Base-by-base conservation (phyloP, 2,329 filamentous ascomycete genomes). In the Epichloe uncinata region DNA sequence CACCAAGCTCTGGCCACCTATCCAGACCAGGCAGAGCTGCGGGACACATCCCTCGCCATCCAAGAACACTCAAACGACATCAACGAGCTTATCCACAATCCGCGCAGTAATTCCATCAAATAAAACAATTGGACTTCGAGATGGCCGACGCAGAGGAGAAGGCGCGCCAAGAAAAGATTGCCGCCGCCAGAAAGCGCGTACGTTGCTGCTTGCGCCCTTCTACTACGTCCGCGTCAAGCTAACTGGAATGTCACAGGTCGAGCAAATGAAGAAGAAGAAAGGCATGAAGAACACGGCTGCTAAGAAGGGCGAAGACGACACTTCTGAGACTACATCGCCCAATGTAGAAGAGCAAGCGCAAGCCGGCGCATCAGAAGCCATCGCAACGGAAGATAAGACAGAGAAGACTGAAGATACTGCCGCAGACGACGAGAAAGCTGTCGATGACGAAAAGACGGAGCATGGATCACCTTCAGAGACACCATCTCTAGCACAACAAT, bases 111-210 rank as follows among this genome's bases (percentile, higher is more conserved):
- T 26, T 33, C 6, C 37, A 33, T 22, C 26, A 15, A 3, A 22
- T 20, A 1, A 11, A 13, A 11, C 12, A 30, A 36, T 42, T 46
- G 6, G 38, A 15, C 5, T 38, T 40, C 54, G 58, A 42, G 49
- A 95, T 95, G 88, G 82, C 87, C 42, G 88, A 95, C 67, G 81
- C 77, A 58, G 87, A 94, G 60, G 88, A 91, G 57, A 90, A 87
- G 65, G 82, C 85, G 56, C 94, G 90, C 69, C 88, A 88, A 53
- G 90, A 95, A 73, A 95, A 94, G 80, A 79, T 95, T 59, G 90
- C 90, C 5, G 90, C 90, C 42, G 89, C 87, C 50, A 91, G 88
- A 76, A 96, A 96, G 73, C 82, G 85, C 61, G 79, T 81, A 69
- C 58, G 70, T 61, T 48, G 20, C 35, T 36, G n/a, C 50, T 41